Conservation (phyloP, 2,329 filamentous ascomycete genomes). For the Fusarium sp. region DNA sequence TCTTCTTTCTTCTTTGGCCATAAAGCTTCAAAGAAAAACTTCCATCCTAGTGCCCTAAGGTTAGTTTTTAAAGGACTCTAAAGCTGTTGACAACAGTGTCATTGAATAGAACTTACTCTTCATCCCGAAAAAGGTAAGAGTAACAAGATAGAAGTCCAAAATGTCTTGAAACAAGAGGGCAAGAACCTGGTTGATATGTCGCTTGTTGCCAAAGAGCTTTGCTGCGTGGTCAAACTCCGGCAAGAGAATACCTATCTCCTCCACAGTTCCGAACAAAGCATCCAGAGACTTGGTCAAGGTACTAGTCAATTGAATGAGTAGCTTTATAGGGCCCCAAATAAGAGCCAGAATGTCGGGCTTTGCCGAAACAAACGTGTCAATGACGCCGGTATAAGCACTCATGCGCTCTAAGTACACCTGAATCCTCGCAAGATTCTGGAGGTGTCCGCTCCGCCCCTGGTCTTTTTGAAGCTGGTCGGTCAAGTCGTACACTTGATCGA, state of each 20-base stretch:
- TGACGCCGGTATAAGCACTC: conserved; percentile 38
- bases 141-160: conserved; percentile 16
- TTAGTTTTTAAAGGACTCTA: too few relatives aligned
- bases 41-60: neutral
- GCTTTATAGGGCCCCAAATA: conserved; percentile 31
- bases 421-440: conserved; percentile 44
- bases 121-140: conserved; percentile 11
- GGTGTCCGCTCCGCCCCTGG: neutral
- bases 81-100: too few relatives aligned
- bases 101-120: neutral
- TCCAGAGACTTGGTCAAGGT: conserved; percentile 1
- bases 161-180: conserved; percentile 25
- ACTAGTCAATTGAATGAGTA: conserved; percentile 1
- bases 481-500: conserved; percentile 53
- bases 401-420: conserved; percentile 53
- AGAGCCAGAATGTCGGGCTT: conserved; percentile 25
- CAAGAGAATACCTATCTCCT: conserved; percentile 12
- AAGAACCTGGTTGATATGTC: conserved; percentile 10
- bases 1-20: neutral
- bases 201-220: conserved; percentile 1
- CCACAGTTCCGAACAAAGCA: neutral
- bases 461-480: conserved; percentile 52
- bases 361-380: conserved; percentile 19
- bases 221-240: neutral
- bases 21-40: neutral